Evolutionary conservation across 495 filamentous ascomycete species (phyloP), one percentile per base, ranked within the genome.

Genomic region (Cladorrhinum samala): DNA sequence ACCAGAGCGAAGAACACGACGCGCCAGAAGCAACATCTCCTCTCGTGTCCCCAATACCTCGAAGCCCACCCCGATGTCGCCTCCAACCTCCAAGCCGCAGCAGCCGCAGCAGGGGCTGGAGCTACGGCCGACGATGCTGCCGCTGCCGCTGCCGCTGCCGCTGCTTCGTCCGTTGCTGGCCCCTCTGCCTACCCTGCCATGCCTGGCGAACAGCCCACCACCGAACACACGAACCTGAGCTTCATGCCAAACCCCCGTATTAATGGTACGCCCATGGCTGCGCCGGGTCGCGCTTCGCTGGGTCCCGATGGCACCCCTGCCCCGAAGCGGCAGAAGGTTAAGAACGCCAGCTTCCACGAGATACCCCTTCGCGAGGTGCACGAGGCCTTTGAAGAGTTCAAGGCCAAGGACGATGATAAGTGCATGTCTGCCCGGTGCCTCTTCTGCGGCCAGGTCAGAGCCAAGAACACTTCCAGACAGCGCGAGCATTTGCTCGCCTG

Each of bases 401-500:
- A 55, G 14, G 57, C 50, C n/a, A 67, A 65, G 33, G 57, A 59
- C 2, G 60, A 57, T 18, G 65, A 65, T 49, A 67, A 67, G 52
- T 62, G 58, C 40, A 9, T 64, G 37, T 58, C 56, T 13, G 65
- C 54, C 8, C 27, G 56, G 0, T 67, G 65, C 49, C 52, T 33
- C 1, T 60, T 61, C 46, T 67, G 65, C 57, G 46, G 46, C 43
- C 57, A 67, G 39, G 50, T 59, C 16, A 60, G 65, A 0, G 65
- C 65, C 1, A 67, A 67, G 50, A 67, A 67, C 44, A 67, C 62
- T 9, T 67, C 65, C 4, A 46, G 65, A 23, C 65, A 67, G 54
- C 53, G 65, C 9, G 65, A 67, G 37, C 65, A 67, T 33, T 46
- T 67, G 16, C 39, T 63, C 52, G 18, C 24, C 2, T 67, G 65